Evolutionary conservation across 2,329 filamentous ascomycete species (phyloP).

Genomic region (Diplodia intermedia): DNA sequence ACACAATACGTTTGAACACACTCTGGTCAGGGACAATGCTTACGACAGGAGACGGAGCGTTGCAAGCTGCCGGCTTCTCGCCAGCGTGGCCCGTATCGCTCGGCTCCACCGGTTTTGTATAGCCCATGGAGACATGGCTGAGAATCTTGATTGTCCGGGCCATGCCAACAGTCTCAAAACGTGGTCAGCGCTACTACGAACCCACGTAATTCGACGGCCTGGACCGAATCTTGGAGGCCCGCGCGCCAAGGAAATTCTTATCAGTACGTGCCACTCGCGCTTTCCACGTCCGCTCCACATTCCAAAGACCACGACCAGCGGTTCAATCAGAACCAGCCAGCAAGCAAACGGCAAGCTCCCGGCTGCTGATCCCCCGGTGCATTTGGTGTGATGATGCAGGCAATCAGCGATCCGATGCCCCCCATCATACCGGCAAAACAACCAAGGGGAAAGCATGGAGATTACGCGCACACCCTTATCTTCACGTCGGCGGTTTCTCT

Average conservation of each 20-base stretch:
- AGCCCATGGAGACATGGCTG: too few relatives aligned
- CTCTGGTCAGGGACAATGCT: too few relatives aligned
- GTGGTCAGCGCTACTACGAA: too few relatives aligned
- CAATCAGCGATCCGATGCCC: not conserved
- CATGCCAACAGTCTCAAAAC: too few relatives aligned
- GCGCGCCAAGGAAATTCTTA: conserved; percentile 7
- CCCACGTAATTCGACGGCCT: too few relatives aligned
- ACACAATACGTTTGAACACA: not conserved
- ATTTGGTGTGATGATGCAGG: conserved; percentile 6
- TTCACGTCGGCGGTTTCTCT: not conserved
- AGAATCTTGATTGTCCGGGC: too few relatives aligned
- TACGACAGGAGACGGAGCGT: too few relatives aligned
- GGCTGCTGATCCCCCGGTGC: not conserved
- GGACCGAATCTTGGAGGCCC: too few relatives aligned
- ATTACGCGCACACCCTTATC: not conserved
- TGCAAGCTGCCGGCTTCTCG: too few relatives aligned
- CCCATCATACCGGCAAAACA: not conserved
- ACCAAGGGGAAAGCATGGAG: not conserved
- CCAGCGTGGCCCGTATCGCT: too few relatives aligned
- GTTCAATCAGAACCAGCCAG: not conserved
- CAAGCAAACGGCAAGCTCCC: conserved; percentile 11
- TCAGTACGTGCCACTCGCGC: conserved; percentile 15
- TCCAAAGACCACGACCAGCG: not conserved
- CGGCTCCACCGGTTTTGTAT: too few relatives aligned
- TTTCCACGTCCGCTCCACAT: not conserved